Percentiles rank a stretch among this genome's conserved stretches.
These are phyloP conservation scores for Pyrenophora seminiperda DNA, from an alignment of 2,329 filamentous ascomycete genomes.

Conservation along the genomic window DNA sequence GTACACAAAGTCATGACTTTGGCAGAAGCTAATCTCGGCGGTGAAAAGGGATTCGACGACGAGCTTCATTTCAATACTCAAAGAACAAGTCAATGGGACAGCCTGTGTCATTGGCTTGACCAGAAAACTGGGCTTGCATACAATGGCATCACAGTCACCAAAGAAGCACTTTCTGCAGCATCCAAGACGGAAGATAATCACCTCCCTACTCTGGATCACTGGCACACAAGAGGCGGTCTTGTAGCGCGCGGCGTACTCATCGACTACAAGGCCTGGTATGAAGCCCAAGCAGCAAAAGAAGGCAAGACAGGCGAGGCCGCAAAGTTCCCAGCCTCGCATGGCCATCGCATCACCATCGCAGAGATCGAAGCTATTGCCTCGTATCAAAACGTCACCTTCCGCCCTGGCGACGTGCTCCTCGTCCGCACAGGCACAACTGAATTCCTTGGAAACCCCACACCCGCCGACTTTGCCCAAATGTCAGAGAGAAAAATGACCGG, in stretches of 20 bases:
- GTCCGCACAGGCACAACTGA: slow-evolving; percentile 25
- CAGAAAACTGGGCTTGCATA: slow-evolving; percentile 16
- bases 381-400: slow-evolving; percentile 11
- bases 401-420: slow-evolving; percentile 27
- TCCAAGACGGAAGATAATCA: slow-evolving; percentile 12
- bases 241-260: slow-evolving; percentile 20
- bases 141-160: slow-evolving; percentile 18
- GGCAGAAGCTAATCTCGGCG: slow-evolving; percentile 14
- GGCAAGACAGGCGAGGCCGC: slow-evolving; percentile 11
- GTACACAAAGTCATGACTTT: slow-evolving; percentile 33
- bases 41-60: slow-evolving; percentile 31
- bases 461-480: slow-evolving; percentile 16
- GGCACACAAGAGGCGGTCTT: slow-evolving; percentile 17
- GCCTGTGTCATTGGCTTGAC: slow-evolving; percentile 30
- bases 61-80: slow-evolving; percentile 38
- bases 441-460: slow-evolving; percentile 6
- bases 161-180: slow-evolving; percentile 15
- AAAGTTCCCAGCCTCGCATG: slow-evolving; percentile 15
- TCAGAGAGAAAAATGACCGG: slow-evolving; percentile 12
- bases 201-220: slow-evolving; percentile 23
- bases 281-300: slow-evolving; percentile 5
- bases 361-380: slow-evolving; percentile 17
- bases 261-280: slow-evolving; percentile 20
- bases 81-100: slow-evolving; percentile 35
- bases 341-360: slow-evolving; percentile 21